phyloP scores from a whole-genome alignment of 495 filamentous ascomycete genomes.

The Penicillium verhagenii region DNA sequence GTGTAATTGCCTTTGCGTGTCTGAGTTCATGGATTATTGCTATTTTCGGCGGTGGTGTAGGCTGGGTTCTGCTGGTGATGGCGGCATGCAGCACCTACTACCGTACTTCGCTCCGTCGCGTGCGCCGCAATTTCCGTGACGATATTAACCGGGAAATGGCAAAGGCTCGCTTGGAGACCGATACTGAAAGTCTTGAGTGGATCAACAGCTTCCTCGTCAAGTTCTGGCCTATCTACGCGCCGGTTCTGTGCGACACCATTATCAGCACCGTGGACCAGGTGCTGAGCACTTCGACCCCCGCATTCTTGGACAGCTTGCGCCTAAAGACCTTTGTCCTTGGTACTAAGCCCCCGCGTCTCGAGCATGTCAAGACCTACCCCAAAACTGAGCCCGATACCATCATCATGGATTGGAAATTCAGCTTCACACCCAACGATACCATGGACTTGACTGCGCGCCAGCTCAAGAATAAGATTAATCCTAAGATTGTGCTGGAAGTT shows the following conservation, averaged over 20 bases:
- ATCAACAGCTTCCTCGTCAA: conserved; percentile 98
- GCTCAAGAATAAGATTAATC: conserved; percentile 91
- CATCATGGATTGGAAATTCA: conserved; percentile 99
- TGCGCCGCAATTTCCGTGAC: conserved; percentile 94
- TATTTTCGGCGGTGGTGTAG: conserved; percentile 83
- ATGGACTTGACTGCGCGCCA: conserved; percentile 88
- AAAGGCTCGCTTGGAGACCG: conserved; percentile 84
- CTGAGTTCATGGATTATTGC: conserved; percentile 88
- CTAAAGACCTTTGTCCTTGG: conserved; percentile 90
- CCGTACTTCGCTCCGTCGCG: conserved; percentile 88
- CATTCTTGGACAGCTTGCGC: conserved; percentile 89
- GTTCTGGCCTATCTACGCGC: conserved; percentile 98
- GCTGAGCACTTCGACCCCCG: conserved; percentile 82
- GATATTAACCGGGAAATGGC: conserved; percentile 92
- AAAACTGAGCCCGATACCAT: conserved; percentile 94
- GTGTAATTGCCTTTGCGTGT: conserved; percentile 87
- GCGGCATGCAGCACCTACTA: conserved; percentile 92
- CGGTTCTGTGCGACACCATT: conserved; percentile 86
- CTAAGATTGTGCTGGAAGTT: conserved; percentile 92
- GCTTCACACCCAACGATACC: conserved; percentile 93
- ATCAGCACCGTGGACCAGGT: conserved; percentile 95
- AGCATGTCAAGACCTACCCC: conserved; percentile 97
- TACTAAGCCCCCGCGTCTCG: conserved; percentile 90
- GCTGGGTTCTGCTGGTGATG: conserved; percentile 92
- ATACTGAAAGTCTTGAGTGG: conserved; percentile 94